Evolutionary conservation across 352 stramenopile genomes (phyloP).

Genomic region (Plasmopara muralis): DNA sequence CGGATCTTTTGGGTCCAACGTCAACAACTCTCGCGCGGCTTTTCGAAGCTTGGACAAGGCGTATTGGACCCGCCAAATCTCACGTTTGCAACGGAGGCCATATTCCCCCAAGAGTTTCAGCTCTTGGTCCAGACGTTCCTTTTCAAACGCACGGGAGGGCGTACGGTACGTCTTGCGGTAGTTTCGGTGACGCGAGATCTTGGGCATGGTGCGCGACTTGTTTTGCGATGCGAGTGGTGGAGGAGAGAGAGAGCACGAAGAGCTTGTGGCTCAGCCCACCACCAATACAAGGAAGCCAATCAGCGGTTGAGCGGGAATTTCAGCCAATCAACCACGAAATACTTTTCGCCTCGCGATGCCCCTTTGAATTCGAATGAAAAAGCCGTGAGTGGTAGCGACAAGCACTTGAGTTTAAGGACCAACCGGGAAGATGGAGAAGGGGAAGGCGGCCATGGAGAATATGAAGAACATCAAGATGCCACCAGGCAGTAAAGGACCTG

Average conservation of each 20-base stretch:
- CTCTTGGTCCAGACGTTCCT: constrained; percentile 99
- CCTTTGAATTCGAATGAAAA: background rate
- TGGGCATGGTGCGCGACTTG: constrained; percentile 73
- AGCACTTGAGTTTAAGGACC: constrained; percentile 7
- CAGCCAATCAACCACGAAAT: background rate
- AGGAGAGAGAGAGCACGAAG: background rate
- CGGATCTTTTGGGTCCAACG: constrained; percentile 96
- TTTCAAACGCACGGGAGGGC: constrained; percentile 98
- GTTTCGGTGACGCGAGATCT: constrained; percentile 83
- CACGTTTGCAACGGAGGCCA: constrained; percentile 98
- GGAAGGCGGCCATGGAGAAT: constrained; percentile 82
- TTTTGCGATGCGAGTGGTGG: constrained; percentile 55
- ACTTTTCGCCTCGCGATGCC: background rate
- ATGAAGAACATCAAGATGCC: constrained; percentile 88
- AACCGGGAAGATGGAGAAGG: constrained; percentile 57
- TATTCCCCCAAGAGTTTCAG: constrained; percentile 99
- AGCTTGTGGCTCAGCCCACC: constrained; percentile 30
- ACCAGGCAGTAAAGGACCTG: constrained; percentile 49
- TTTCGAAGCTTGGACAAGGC: constrained; percentile 99
- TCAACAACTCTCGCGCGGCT: constrained; percentile 96
- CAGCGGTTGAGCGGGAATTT: background rate
- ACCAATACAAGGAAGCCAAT: constrained; percentile 45
- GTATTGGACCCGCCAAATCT: constrained; percentile 99
- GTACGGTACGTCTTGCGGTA: constrained; percentile 99
- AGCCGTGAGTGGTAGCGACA: constrained; percentile 7